Percentiles rank a stretch among this genome's conserved stretches.
phyloP scores from a whole-genome alignment of 371 early-diverging fungal genomes.

The Basidiobolus meristosporus region DNA sequence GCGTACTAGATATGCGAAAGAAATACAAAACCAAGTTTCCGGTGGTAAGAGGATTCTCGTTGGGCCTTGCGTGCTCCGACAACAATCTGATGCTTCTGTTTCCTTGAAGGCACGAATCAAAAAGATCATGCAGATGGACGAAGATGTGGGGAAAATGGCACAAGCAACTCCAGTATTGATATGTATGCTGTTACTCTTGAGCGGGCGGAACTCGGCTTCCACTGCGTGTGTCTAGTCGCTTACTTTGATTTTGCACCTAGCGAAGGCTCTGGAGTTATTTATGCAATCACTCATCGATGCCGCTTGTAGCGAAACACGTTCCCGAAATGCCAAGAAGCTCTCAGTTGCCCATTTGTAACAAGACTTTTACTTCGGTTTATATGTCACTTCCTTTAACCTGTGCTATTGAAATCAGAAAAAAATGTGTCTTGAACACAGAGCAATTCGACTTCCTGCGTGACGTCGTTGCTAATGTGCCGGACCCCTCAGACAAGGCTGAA shows the following conservation, averaged over 20 bases:
- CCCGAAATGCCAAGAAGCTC: constrained; percentile 61
- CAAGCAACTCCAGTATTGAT: constrained; percentile 94
- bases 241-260: constrained; percentile 11
- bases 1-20: constrained; percentile 22
- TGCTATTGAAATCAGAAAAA: no score
- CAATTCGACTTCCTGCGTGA: constrained; percentile 88
- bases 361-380: background rate
- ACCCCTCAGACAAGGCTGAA: constrained; percentile 18
- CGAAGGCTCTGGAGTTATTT: constrained; percentile 85
- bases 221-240: background rate
- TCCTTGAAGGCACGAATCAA: constrained; percentile 99
- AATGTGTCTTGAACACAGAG: constrained; percentile 61
- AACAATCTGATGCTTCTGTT: no score
- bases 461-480: constrained; percentile 68
- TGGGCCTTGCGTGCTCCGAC: background rate
- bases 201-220: background rate
- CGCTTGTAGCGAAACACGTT: constrained; percentile 62
- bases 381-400: no score
- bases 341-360: constrained; percentile 73
- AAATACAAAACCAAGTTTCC: constrained; percentile 85
- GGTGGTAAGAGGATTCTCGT: constrained; percentile 36
- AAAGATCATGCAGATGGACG: constrained; percentile 99
- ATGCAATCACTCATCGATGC: constrained; percentile 80
- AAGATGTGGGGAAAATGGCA: constrained; percentile 98
- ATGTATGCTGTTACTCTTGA: no score